Evolutionary conservation across 2,329 filamentous ascomycete species (phyloP), one percentile per base, ranked within the genome.

Genomic region (Neonectria faginata): DNA sequence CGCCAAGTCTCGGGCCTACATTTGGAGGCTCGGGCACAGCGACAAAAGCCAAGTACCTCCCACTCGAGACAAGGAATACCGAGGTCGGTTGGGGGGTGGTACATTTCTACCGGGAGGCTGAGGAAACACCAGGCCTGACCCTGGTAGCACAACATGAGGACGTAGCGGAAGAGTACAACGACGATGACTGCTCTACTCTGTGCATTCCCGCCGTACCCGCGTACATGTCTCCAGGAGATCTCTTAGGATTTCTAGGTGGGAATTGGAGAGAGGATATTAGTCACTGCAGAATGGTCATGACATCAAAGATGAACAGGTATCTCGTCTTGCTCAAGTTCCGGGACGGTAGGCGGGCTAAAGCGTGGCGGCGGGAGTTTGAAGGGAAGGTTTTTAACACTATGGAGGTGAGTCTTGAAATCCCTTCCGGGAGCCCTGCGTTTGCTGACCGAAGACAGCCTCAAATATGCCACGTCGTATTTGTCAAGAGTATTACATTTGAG

Each of bases 241-340:
- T 99, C 64, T 81, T 98, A 68, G 94, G 93, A 0, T 98, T 97
- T 73, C 88, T 98, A 6, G 96, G 96, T 3, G 92, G 97, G 76
- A 89, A 89, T 75, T 97, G 95, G 77, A 88, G 92, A 76, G 88
- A 92, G 62, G 88, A 94, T 65, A 93, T 99, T 63, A 96, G 91
- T 72, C 96, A 99, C 81, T 97, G 97, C 76, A 86, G 96, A 57
- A 93, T 99, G 88, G 92, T 99, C 60, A 90, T 94, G 84, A 98
- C 96, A 1, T 92, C 91, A 58, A 87, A 90, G 67, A 90, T 93
- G 78, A 97, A 97, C 78, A 89, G 94, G 66, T 98, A 98, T 81
- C 92, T 99, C 84, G 95, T 97, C 27, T 84, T 99, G 66, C 92
- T 99, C 87, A 97, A 97, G 80, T 97, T 98, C 76, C 87, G 93